Evolutionary conservation across 139 green algal species (phyloP).

Genomic region (Yamagishiella unicocca): DNA sequence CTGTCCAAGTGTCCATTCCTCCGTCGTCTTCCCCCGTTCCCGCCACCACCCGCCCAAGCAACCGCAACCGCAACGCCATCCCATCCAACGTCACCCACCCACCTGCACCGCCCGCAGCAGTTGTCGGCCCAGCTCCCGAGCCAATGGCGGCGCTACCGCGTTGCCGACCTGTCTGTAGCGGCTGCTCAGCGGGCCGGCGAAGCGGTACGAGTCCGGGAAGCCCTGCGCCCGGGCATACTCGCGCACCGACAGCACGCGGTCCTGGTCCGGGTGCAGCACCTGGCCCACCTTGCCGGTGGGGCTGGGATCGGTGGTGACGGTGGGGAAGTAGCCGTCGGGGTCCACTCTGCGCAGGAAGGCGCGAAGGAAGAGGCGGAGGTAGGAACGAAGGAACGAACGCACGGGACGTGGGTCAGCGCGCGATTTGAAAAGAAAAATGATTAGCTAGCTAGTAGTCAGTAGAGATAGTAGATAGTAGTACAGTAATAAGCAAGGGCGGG

Average conservation of each 20-base stretch:
- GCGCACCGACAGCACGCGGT: conserved; percentile 95
- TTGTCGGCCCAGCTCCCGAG: conserved; percentile 82
- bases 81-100: too few relatives aligned
- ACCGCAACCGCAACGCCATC: too few relatives aligned
- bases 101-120: conserved; percentile 77
- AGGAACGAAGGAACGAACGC: too few relatives aligned
- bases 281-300: conserved; percentile 98
- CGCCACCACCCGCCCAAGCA: too few relatives aligned
- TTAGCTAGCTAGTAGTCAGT: too few relatives aligned
- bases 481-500: too few relatives aligned
- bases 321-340: conserved; percentile 96
- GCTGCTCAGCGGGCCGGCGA: conserved; percentile 88
- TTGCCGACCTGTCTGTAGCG: conserved; percentile 93
- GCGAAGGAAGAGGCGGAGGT: too few relatives aligned
- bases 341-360: conserved; percentile 74
- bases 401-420: too few relatives aligned
- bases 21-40: too few relatives aligned
- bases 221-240: conserved; percentile 93
- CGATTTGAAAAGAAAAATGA: too few relatives aligned
- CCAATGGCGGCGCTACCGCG: conserved; percentile 91
- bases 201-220: conserved; percentile 90
- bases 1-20: too few relatives aligned
- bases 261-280: conserved; percentile 96
- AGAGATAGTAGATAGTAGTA: too few relatives aligned
- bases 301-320: conserved; percentile 96